Evolutionary conservation across 176 grass and related monocot genomes (phyloP).

Genomic region (Oryza meridionalis): DNA sequence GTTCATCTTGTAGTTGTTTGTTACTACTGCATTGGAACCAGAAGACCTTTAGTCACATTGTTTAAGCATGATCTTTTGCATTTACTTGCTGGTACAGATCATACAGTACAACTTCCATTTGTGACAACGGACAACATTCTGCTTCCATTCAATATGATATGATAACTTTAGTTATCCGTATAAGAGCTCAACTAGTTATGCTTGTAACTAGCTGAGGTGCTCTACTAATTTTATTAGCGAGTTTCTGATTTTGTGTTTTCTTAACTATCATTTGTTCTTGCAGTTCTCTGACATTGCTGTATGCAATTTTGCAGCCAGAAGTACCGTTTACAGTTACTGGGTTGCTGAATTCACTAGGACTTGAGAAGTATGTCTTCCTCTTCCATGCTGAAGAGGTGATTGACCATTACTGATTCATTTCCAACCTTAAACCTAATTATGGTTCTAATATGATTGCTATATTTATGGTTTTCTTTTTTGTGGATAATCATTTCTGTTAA

Average conservation of each 20-base stretch:
- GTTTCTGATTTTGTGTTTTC: conserved; percentile 18
- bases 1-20: conserved; percentile 22
- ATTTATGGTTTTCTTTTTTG: conserved; percentile 1
- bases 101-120: too few species aligned
- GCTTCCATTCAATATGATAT: conserved; percentile 12
- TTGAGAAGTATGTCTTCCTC: conserved; percentile 77
- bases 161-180: conserved; percentile 20
- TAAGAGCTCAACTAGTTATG: conserved; percentile 19
- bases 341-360: conserved; percentile 70
- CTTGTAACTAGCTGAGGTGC: neutral
- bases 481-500: conserved; percentile 1
- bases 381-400: conserved; percentile 97
- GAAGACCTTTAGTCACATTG: conserved; percentile 13
- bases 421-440: conserved; percentile 21
- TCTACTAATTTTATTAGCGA: neutral
- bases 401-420: conserved; percentile 18
- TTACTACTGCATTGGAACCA: neutral
- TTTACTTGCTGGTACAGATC: neutral
- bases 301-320: conserved; percentile 60
- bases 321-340: conserved; percentile 58
- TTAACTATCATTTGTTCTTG: neutral
- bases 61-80: neutral
- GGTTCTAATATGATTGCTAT: neutral
- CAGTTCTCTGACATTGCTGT: conserved; percentile 35
- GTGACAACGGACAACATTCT: neutral